phyloP scores from a whole-genome alignment of 306 rosid genomes.

The Ormosia emarginata region DNA sequence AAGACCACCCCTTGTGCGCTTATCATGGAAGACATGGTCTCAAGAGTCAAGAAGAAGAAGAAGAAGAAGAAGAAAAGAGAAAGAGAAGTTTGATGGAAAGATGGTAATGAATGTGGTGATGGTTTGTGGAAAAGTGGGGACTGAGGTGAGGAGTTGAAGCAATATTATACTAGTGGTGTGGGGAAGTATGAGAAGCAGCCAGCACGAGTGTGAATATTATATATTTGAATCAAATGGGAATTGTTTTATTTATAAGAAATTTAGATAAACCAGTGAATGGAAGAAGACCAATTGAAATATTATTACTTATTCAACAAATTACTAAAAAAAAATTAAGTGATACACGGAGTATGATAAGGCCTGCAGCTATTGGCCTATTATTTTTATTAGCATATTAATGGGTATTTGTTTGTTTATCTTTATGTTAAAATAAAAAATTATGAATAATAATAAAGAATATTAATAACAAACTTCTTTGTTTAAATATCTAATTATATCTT shows the following conservation, averaged over 20 bases:
- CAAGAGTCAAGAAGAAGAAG: not conserved
- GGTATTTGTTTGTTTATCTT: too few species aligned
- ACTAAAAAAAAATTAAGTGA: not conserved
- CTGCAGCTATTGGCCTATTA: too few species aligned
- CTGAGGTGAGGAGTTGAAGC: slow-evolving; percentile 7
- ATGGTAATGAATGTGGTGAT: not conserved
- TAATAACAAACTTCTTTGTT: too few species aligned
- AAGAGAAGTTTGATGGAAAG: not conserved
- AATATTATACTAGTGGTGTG: not conserved
- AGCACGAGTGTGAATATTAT: not conserved
- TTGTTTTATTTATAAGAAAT: not conserved
- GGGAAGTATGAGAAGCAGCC: not conserved
- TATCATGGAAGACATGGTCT: slow-evolving; percentile 54
- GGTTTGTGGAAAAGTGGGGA: slow-evolving; percentile 4
- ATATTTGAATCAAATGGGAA: not conserved
- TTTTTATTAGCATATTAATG: too few species aligned
- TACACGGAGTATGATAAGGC: not conserved
- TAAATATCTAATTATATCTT: too few species aligned
- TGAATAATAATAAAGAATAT: too few species aligned
- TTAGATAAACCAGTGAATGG: not conserved
- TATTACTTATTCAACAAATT: not conserved
- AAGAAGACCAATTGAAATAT: not conserved
- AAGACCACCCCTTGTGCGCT: slow-evolving; percentile 78
- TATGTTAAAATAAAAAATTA: too few species aligned
- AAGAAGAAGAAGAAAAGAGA: not conserved